A percentile compares a stretch with the other conserved stretches of the same genome.
Evolutionary conservation across 176 grass and related monocot species (phyloP).

Genomic region (Cenchrus fungigraminus): DNA sequence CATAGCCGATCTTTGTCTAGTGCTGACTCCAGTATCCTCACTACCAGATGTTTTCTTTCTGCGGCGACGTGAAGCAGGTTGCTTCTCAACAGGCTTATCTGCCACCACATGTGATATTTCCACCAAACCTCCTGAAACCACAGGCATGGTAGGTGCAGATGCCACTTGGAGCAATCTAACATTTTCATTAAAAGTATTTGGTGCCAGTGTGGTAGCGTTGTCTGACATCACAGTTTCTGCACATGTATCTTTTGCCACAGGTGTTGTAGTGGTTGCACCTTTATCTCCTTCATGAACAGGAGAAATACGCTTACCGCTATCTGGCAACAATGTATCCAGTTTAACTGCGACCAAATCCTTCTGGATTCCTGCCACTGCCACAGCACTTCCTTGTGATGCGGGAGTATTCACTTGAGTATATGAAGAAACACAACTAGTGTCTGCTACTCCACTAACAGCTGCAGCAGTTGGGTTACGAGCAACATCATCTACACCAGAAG

Average conservation of each 20-base stretch:
- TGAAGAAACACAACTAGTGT: conserved; percentile 44
- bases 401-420: conserved; percentile 46
- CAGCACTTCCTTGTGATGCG: conserved; percentile 35
- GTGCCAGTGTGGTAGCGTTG: conserved; percentile 27
- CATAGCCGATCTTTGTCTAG: conserved; percentile 59
- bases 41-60: conserved; percentile 52
- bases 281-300: conserved; percentile 43
- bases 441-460: conserved; percentile 41
- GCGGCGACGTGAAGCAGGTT: conserved; percentile 50
- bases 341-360: conserved; percentile 51
- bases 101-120: conserved; percentile 45
- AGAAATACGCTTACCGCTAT: conserved; percentile 40
- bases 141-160: conserved; percentile 47
- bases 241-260: conserved; percentile 42
- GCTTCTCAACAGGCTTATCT: conserved; percentile 54
- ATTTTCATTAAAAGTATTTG: conserved; percentile 51
- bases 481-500: conserved; percentile 40
- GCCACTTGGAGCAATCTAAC: conserved; percentile 47
- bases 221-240: conserved; percentile 44
- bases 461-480: conserved; percentile 39
- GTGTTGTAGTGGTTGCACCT: conserved; percentile 27
- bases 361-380: conserved; percentile 35
- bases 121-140: conserved; percentile 54
- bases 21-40: conserved; percentile 51
- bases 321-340: conserved; percentile 40